phyloP scores from a whole-genome alignment of 2,329 filamentous ascomycete genomes.

The Fusarium sp. region DNA sequence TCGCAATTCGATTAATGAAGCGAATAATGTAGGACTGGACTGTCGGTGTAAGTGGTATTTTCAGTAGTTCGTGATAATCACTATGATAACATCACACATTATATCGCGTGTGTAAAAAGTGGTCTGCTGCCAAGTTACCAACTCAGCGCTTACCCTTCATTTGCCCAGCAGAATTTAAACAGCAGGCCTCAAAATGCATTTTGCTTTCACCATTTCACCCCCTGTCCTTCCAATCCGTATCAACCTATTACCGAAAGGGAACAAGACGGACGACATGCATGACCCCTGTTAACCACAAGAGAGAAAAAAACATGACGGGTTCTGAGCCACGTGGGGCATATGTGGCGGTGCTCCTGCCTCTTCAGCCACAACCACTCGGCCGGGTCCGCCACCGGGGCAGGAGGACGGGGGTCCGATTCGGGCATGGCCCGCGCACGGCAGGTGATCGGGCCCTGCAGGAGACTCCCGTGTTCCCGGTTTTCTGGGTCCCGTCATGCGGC shows the following conservation, averaged over 20 bases:
- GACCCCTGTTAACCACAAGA: constrained; percentile 3
- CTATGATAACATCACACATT: constrained; percentile 2
- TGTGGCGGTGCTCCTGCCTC: constrained; percentile 38
- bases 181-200: constrained; percentile 36
- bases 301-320: neutral
- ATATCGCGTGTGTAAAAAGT: constrained; percentile 25
- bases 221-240: constrained; percentile 21
- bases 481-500: constrained; percentile 27
- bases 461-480: constrained; percentile 33
- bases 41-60: constrained; percentile 17
- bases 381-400: constrained; percentile 41
- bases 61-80: constrained; percentile 19
- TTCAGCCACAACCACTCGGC: constrained; percentile 39
- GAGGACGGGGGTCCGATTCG: constrained; percentile 38
- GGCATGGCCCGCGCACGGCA: constrained; percentile 30
- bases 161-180: constrained; percentile 9
- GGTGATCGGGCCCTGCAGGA: constrained; percentile 33
- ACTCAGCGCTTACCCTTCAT: constrained; percentile 29
- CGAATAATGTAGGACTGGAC: neutral
- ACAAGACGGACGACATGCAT: constrained; percentile 32
- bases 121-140: constrained; percentile 37
- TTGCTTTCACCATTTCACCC: neutral
- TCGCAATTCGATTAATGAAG: constrained; percentile 5
- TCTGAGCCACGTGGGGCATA: constrained; percentile 39
- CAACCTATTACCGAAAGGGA: constrained; percentile 28